Evolutionary conservation across 2,329 filamentous ascomycete species (phyloP), one percentile per base, ranked within the genome.

Genomic region (Penicillium sp.): DNA sequence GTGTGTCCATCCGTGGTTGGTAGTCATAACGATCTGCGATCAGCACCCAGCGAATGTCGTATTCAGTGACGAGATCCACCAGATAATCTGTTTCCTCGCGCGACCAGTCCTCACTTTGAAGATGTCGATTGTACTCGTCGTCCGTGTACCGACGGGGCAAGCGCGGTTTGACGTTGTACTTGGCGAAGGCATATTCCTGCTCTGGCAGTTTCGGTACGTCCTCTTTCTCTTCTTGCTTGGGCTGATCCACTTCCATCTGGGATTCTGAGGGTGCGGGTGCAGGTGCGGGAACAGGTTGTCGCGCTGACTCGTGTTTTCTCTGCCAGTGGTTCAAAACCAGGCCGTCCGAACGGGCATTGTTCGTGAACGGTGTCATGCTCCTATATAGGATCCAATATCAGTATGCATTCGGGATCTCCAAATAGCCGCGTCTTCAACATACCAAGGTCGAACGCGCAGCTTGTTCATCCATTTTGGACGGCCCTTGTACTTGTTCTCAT

Each of bases 21-120:
- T 70, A 96, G 52, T 96, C 90, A 76, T 97, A 99, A 56, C 93
- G 89, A 73, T 99, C 94, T 80, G 88, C 90, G 58, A 99, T 90
- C 16, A 97, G 74, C 4, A 93, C 83, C 92, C 94, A 99, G 63
- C 94, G 87, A 58, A 96, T 81, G 69, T 96, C 91, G 69, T 87
- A 96, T 45, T 92, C 88, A 55, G 82, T 82, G 14, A 85, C 89
- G 35, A 93, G 72, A 3, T 84, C 79, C 70, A 97, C 83, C 60
- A 99, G 76, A 69, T 97, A 97, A 70, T 97, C 92, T 9, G 94
- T 99, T 76, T 99, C 94, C 66, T 94, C 88, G 68, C 89, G 90
- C 14, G 89, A 88, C 94, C 94, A 99, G 65, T 93, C 87, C 14
- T 85, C 79, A 68, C 81, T 88, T 65, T 86, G 82, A 49, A 99